Percentiles rank a stretch among this genome's conserved stretches.
These are phyloP conservation scores for Barnettozyma siamensis DNA, from an alignment of 805 yeast species.

Conservation along the genomic window DNA sequence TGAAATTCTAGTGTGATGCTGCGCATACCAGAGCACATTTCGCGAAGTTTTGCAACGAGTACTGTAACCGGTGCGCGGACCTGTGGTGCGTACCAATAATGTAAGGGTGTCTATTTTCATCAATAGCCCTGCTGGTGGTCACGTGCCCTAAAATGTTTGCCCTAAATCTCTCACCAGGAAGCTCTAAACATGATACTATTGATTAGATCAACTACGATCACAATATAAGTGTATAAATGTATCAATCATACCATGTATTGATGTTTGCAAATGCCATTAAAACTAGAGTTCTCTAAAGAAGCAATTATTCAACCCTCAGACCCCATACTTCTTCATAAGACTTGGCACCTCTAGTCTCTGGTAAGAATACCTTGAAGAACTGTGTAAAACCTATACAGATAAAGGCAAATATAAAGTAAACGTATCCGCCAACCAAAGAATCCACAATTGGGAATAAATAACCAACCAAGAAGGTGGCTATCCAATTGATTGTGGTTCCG, in stretches of 20 bases:
- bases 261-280: too few relatives aligned
- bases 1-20: not conserved
- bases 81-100: slow-evolving; percentile 1
- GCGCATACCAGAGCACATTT: slow-evolving; percentile 1
- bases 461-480: slow-evolving; percentile 80
- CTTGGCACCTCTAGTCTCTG: slow-evolving; percentile 69
- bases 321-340: slow-evolving; percentile 69
- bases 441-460: slow-evolving; percentile 73
- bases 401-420: slow-evolving; percentile 64
- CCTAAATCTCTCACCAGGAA: too few relatives aligned
- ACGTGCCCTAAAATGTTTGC: not conserved
- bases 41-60: too few relatives aligned
- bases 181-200: slow-evolving; percentile 1
- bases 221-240: too few relatives aligned
- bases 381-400: slow-evolving; percentile 45
- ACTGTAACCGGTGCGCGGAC: too few relatives aligned
- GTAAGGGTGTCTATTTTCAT: not conserved
- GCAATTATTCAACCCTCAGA: slow-evolving; percentile 16
- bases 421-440: slow-evolving; percentile 64
- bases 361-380: slow-evolving; percentile 46
- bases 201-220: too few relatives aligned
- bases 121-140: not conserved
- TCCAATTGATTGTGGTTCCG: slow-evolving; percentile 89
- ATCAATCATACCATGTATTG: too few relatives aligned
- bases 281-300: too few relatives aligned